These are phyloP conservation scores for Suillus sp. DNA, from an alignment of 768 basidiomycete species.

Conservation along the genomic window DNA sequence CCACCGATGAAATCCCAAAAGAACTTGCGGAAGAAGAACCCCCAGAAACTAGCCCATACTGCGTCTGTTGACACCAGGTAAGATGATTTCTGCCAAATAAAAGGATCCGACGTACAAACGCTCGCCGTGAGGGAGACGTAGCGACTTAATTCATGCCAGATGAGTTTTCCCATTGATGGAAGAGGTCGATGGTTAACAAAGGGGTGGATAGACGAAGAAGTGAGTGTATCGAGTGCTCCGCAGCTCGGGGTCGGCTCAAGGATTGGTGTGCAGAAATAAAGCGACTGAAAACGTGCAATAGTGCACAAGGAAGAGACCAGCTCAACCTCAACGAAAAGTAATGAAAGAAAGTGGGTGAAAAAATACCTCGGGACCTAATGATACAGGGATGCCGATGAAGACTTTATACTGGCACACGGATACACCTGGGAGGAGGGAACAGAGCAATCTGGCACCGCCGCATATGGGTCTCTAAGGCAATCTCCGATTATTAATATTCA, in stretches of 20 bases:
- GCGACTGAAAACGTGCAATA: constrained; percentile 28
- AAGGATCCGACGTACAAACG: constrained; percentile 57
- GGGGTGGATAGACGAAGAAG: constrained; percentile 5
- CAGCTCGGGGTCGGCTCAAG: constrained; percentile 18
- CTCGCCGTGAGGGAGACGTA: constrained; percentile 68
- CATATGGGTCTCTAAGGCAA: constrained; percentile 14
- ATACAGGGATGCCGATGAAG: constrained; percentile 15
- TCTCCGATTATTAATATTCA: constrained; percentile 7
- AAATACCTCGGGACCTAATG: constrained; percentile 13
- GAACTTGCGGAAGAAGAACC: constrained; percentile 86
- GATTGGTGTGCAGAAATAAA: constrained; percentile 25
- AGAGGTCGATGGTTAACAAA: constrained; percentile 1
- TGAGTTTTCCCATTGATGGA: constrained; percentile 68
- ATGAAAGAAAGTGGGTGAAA: constrained; percentile 5
- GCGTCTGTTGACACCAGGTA: constrained; percentile 51
- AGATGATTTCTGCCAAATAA: constrained; percentile 11
- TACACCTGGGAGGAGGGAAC: not conserved
- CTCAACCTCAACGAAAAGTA: constrained; percentile 26
- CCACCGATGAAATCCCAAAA: constrained; percentile 96
- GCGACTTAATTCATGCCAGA: constrained; percentile 82
- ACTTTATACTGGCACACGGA: constrained; percentile 11
- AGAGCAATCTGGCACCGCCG: not conserved
- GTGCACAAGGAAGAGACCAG: constrained; percentile 35
- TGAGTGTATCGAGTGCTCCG: constrained; percentile 19
- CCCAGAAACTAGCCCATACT: constrained; percentile 82